phyloP scores from a whole-genome alignment of 2,329 filamentous ascomycete genomes.

The Coleophoma crateriformis region DNA sequence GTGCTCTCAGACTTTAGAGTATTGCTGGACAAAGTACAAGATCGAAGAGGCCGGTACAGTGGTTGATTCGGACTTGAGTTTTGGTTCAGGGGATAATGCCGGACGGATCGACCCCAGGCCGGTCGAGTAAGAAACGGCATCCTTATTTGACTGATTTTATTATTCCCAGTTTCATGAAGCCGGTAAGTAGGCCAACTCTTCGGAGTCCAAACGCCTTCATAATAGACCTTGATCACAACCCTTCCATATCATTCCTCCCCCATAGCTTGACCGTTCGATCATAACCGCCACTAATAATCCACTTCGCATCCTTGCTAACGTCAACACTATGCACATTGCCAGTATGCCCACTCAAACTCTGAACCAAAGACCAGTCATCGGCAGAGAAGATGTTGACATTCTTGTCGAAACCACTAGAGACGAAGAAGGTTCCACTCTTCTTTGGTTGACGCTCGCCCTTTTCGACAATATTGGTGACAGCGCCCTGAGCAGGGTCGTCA shows the following conservation, averaged over 20 bases:
- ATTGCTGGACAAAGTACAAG: too few relatives aligned
- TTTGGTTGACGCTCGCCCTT: slow-evolving; percentile 67
- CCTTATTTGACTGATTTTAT: too few relatives aligned
- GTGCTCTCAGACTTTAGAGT: too few relatives aligned
- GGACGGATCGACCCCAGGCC: too few relatives aligned
- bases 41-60: too few relatives aligned
- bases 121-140: too few relatives aligned
- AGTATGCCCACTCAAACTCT: slow-evolving; percentile 83
- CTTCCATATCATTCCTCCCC: slow-evolving; percentile 74
- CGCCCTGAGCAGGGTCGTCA: slow-evolving; percentile 64
- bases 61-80: too few relatives aligned
- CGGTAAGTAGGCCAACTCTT: too few relatives aligned
- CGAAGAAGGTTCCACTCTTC: slow-evolving; percentile 86
- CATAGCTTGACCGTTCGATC: slow-evolving; percentile 95
- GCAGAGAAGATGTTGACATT: slow-evolving; percentile 94
- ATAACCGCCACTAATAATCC: slow-evolving; percentile 92
- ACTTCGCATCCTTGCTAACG: slow-evolving; percentile 76
- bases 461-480: slow-evolving; percentile 54
- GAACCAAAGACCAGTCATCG: slow-evolving; percentile 90
- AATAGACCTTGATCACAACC: slow-evolving; percentile 28
- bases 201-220: too few relatives aligned
- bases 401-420: slow-evolving; percentile 87
- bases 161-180: too few relatives aligned
- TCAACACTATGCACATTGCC: slow-evolving; percentile 90
- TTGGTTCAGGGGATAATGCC: too few relatives aligned